Conservation (phyloP, 176 grass and related monocot species). For the Oropetium thomaeum region DNA sequence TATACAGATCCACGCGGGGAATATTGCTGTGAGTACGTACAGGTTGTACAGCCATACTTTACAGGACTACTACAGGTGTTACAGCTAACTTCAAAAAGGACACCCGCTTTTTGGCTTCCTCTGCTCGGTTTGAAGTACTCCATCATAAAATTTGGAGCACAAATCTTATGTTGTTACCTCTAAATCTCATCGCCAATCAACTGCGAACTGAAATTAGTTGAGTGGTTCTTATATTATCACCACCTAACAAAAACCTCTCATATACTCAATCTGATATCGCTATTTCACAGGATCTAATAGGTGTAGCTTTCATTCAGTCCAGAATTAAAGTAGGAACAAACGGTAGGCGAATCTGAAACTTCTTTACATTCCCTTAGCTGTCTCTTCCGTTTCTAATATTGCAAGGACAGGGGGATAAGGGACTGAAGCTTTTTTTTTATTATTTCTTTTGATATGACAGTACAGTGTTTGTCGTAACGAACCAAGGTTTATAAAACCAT, state of each 20-base stretch:
- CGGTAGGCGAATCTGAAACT: background rate
- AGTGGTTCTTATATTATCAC: background rate
- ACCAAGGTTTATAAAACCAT: too few species aligned
- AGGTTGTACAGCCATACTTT: too few species aligned
- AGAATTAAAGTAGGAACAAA: background rate
- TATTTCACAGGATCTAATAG: background rate
- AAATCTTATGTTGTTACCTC: background rate
- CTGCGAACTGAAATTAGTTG: background rate
- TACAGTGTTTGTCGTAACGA: conserved; percentile 26
- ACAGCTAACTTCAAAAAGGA: too few species aligned
- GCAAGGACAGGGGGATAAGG: background rate
- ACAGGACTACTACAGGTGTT: too few species aligned
- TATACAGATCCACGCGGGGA: too few species aligned
- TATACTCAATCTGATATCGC: too few species aligned
- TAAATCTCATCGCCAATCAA: background rate
- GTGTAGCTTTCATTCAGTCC: background rate
- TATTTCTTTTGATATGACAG: conserved; percentile 37
- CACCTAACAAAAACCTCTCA: too few species aligned
- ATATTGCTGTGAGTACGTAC: too few species aligned
- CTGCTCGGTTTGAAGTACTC: background rate
- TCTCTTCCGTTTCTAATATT: conserved; percentile 6
- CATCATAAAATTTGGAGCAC: background rate
- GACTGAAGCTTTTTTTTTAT: too few species aligned
- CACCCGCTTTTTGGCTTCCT: too few species aligned
- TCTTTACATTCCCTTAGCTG: background rate